phyloP scores from a whole-genome alignment of 169 alveolate species.

The Plasmodium gallinaceum region DNA sequence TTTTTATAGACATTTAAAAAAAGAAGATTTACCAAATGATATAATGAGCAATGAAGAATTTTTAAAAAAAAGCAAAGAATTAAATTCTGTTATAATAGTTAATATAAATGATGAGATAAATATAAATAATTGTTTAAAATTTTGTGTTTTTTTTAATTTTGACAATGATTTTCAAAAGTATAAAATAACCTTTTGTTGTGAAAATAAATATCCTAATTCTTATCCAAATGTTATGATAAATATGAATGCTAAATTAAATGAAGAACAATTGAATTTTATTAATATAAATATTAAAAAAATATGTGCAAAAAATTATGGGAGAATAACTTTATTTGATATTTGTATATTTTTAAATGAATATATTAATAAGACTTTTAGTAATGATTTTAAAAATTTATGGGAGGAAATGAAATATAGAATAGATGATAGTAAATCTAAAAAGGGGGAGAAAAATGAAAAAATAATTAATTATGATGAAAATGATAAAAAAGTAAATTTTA shows the following conservation, averaged over 20 bases:
- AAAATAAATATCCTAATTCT: slow-evolving; percentile 40
- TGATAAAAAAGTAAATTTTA: background rate
- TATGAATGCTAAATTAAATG: slow-evolving; percentile 18
- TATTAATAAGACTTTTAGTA: slow-evolving; percentile 12
- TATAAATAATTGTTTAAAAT: slow-evolving; percentile 2
- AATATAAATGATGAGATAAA: slow-evolving; percentile 70
- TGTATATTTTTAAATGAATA: slow-evolving; percentile 41
- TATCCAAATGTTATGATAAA: slow-evolving; percentile 44
- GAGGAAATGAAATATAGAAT: slow-evolving; percentile 58
- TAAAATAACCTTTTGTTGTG: slow-evolving; percentile 36
- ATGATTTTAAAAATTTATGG: slow-evolving; percentile 52
- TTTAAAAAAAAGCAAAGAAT: slow-evolving; percentile 14
- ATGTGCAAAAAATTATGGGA: slow-evolving; percentile 68
- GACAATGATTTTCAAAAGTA: slow-evolving; percentile 38
- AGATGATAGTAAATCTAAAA: slow-evolving; percentile 7
- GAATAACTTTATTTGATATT: slow-evolving; percentile 57
- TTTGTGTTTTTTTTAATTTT: slow-evolving; percentile 42
- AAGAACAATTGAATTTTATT: slow-evolving; percentile 25
- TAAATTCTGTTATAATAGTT: slow-evolving; percentile 8
- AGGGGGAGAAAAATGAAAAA: background rate
- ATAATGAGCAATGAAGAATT: slow-evolving; percentile 28
- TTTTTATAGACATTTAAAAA: slow-evolving; percentile 32
- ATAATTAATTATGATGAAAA: slow-evolving; percentile 10
- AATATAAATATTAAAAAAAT: slow-evolving; percentile 28
- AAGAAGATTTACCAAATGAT: slow-evolving; percentile 37